Evolutionary conservation across 768 basidiomycete species (phyloP), one percentile per base, ranked within the genome.

Genomic region (Strobilomyces confusus): DNA sequence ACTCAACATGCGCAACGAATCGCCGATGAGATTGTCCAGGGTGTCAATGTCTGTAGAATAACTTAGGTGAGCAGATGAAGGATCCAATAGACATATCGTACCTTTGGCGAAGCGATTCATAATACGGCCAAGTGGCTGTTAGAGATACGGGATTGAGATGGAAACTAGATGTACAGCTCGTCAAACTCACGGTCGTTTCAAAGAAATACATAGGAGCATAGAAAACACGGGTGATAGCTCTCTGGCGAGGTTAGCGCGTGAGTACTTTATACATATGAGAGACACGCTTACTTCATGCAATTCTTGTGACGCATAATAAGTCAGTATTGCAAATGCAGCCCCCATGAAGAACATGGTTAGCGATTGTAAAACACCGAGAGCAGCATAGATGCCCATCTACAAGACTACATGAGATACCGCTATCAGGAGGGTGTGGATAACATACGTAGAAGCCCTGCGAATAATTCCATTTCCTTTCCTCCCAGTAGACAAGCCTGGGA

Each of bases 101-200:
- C 84, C 84, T 74, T 92, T 92, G 1, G 89, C 84, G 67, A 97
- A 92, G 15, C 92, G 82, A 67, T 93, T 93, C 81, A 92, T 87
- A 57, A 97, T 89, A 12, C 91, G 82, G 15, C 93, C 93, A 20
- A 90, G 76, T 7, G 89, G 90, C 77, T 85, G 60, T 62, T 54
- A 42, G 56, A 23, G 29, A 52, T 49, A 19, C 49, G 34, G 13
- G 22, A 40, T 52, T 25, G 23, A 8, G 13, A 38, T 14, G 17
- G 26, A 3, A 12, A 17, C n/a, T 17, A 22, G 29, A 13, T 13
- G 42, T 25, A n/a, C 9, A 23, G 36, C 41, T 30, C 2, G 41
- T 30, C 37, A 40, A 17, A 62, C 75, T 61, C 62, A 85, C 84
- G 6, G 88, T 90, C 2, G 86, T 92, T 64, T 95, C 93, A 64